Conservation (phyloP, 208 protist genomes). For the Acanthamoeba triangularis region DNA sequence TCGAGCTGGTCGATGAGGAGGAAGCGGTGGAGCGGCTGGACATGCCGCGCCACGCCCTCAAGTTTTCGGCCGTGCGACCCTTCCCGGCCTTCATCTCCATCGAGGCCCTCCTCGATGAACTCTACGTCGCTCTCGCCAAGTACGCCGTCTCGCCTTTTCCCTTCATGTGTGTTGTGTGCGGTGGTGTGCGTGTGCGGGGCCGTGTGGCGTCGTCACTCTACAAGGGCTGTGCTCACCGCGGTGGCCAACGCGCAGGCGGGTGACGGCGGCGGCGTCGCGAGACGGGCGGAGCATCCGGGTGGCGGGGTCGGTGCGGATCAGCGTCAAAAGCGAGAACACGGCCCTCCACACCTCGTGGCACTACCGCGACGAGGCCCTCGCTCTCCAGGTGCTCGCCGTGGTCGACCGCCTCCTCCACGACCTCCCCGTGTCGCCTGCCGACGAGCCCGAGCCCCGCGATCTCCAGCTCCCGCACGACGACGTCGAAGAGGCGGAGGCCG, state of each 20-base stretch:
- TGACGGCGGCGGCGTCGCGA: constrained; percentile 11
- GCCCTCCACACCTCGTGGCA: constrained; percentile 11
- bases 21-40: constrained; percentile 1
- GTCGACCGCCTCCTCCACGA: constrained; percentile 10
- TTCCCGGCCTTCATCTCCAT: constrained; percentile 27
- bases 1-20: background rate
- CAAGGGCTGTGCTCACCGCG: background rate
- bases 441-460: background rate
- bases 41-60: background rate
- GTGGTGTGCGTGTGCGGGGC: background rate
- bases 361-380: constrained; percentile 7
- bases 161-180: background rate
- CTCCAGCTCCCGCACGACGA: background rate
- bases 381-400: constrained; percentile 16
- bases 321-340: background rate
- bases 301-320: background rate
- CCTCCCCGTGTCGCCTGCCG: background rate
- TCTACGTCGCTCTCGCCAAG: constrained; percentile 14
- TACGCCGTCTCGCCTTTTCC: background rate
- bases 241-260: background rate
- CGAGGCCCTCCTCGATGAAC: constrained; percentile 29
- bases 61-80: background rate
- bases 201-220: background rate
- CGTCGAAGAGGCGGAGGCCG: background rate
- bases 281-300: constrained; percentile 17